Evolutionary conservation across 106 monocot genomes (phyloP).

Genomic region (Allium cepa): DNA sequence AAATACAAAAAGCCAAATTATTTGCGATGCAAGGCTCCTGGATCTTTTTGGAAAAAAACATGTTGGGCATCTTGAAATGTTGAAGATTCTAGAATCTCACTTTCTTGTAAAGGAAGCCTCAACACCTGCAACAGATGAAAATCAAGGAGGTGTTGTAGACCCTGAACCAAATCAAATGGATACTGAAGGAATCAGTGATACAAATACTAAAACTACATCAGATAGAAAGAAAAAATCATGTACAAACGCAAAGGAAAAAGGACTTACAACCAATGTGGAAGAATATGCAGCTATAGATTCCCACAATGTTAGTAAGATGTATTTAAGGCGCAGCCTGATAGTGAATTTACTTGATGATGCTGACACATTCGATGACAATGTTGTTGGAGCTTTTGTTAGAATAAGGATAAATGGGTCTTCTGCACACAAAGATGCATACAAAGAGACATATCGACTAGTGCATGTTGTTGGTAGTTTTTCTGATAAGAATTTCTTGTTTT

Average conservation of each 20-base stretch:
- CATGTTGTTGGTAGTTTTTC: constrained; percentile 67
- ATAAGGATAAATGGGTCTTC: constrained; percentile 68
- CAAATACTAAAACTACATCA: constrained; percentile 14
- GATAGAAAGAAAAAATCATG: constrained; percentile 50
- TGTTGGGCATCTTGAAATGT: constrained; percentile 97
- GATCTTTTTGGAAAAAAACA: constrained; percentile 77
- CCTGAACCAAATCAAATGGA: constrained; percentile 53
- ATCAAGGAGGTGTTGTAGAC: constrained; percentile 58
- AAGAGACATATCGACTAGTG: constrained; percentile 87
- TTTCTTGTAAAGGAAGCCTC: constrained; percentile 64
- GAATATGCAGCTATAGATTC: constrained; percentile 94
- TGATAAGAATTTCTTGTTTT: not conserved
- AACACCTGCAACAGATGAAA: constrained; percentile 55
- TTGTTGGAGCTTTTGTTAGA: constrained; percentile 90
- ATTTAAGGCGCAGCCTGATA: constrained; percentile 79
- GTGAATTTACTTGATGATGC: constrained; percentile 77
- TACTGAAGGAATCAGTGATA: constrained; percentile 59
- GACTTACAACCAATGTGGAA: constrained; percentile 32
- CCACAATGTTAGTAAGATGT: constrained; percentile 77
- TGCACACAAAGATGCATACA: constrained; percentile 70
- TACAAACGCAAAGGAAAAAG: constrained; percentile 34
- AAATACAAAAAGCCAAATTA: constrained; percentile 74
- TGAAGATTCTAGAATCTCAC: constrained; percentile 96
- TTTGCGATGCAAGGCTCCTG: constrained; percentile 72
- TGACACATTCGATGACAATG: constrained; percentile 61